These are phyloP conservation scores for Paecilomyces variotii DNA, from an alignment of 2,329 filamentous ascomycete species.

Conservation along the genomic window DNA sequence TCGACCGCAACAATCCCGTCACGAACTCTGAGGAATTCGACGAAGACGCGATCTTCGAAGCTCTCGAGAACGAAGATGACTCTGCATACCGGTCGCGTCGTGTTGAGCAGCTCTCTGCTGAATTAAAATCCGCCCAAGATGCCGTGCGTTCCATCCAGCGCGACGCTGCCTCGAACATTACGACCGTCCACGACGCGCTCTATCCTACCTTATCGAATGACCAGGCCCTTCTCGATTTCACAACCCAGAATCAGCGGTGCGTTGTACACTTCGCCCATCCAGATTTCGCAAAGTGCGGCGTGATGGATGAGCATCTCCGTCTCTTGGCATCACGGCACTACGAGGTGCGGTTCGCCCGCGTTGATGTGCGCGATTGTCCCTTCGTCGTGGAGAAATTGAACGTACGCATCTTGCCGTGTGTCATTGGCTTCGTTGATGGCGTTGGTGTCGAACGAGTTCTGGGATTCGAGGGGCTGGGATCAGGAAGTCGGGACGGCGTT, in stretches of 20 bases:
- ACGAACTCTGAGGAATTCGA: conserved; percentile 39
- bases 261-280: conserved; percentile 58
- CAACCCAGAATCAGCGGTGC: conserved; percentile 49
- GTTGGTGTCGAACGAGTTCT: conserved; percentile 36
- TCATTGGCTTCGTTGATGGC: conserved; percentile 42
- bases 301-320: conserved; percentile 54
- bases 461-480: conserved; percentile 41
- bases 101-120: conserved; percentile 52
- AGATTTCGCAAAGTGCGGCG: conserved; percentile 53
- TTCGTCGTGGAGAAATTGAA: conserved; percentile 42
- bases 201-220: conserved; percentile 42
- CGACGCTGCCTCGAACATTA: conserved; percentile 16
- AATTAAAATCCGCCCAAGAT: conserved; percentile 44
- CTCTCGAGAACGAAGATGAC: conserved; percentile 47
- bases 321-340: conserved; percentile 33
- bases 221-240: conserved; percentile 52
- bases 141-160: conserved; percentile 25
- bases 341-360: conserved; percentile 37
- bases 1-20: conserved; percentile 22
- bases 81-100: conserved; percentile 49
- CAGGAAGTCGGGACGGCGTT: conserved; percentile 28
- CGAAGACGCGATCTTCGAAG: conserved; percentile 53
- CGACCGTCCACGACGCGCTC: conserved; percentile 16
- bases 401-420: conserved; percentile 40
- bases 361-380: conserved; percentile 38